phyloP scores from a whole-genome alignment of 2,329 filamentous ascomycete species.

The Neofusicoccum umdonicola region DNA sequence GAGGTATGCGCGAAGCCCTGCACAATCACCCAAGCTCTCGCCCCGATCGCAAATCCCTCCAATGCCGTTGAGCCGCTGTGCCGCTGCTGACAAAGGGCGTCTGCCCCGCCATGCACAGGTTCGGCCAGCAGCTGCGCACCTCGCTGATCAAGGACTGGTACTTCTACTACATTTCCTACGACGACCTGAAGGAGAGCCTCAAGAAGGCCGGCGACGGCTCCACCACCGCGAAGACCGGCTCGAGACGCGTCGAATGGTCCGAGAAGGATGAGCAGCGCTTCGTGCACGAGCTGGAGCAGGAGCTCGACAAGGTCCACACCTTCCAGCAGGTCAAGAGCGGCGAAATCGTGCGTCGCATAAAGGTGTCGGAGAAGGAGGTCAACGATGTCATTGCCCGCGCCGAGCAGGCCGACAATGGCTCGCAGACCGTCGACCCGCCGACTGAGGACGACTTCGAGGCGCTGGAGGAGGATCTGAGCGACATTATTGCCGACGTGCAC shows the following conservation, averaged over 20 bases:
- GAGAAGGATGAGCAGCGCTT: conserved; percentile 91
- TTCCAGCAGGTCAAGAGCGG: conserved; percentile 97
- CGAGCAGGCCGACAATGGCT: conserved; percentile 31
- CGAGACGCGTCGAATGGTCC: conserved; percentile 64
- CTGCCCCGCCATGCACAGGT: conserved; percentile 50
- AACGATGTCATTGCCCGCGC: conserved; percentile 78
- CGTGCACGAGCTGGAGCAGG: conserved; percentile 79
- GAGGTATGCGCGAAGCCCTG: neutral
- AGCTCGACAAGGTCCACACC: conserved; percentile 95
- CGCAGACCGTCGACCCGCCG: conserved; percentile 45
- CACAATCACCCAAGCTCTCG: neutral
- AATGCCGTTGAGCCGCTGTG: neutral
- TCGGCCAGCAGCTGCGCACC: conserved; percentile 93
- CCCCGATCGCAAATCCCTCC: neutral
- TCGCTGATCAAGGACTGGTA: conserved; percentile 96
- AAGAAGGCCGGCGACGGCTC: conserved; percentile 61
- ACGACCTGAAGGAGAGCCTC: conserved; percentile 83
- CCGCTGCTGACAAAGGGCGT: neutral
- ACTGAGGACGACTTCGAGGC: conserved; percentile 91
- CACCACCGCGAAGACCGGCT: conserved; percentile 12
- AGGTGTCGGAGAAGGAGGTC: conserved; percentile 84
- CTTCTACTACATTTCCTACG: conserved; percentile 98
- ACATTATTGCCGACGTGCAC: conserved; percentile 97
- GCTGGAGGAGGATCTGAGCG: conserved; percentile 90
- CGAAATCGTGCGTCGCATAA: conserved; percentile 89